A percentile compares a stretch with the other conserved stretches of the same genome.
Conservation (phyloP, 2,329 filamentous ascomycete genomes). For the Penicillium sp. region DNA sequence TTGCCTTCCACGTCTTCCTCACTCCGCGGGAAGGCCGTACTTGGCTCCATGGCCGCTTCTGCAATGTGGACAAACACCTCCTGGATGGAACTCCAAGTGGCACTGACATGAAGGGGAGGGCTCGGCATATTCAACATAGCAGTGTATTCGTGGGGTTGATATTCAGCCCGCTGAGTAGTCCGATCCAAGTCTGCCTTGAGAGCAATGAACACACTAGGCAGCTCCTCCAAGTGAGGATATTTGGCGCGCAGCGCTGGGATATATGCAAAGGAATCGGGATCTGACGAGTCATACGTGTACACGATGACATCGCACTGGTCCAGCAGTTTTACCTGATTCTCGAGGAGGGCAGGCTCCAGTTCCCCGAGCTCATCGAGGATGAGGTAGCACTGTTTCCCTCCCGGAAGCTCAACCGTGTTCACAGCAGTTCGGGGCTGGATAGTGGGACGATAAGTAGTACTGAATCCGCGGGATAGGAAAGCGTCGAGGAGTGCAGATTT, state of each 20-base stretch:
- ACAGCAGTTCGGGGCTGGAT: slow-evolving; percentile 90
- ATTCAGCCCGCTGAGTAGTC: slow-evolving; percentile 84
- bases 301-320: slow-evolving; percentile 89
- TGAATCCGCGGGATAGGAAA: slow-evolving; percentile 82
- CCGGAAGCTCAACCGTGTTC: slow-evolving; percentile 90
- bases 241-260: slow-evolving; percentile 71
- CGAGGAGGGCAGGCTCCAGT: slow-evolving; percentile 85
- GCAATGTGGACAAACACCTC: slow-evolving; percentile 89
- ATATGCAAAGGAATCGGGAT: slow-evolving; percentile 90
- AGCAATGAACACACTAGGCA: slow-evolving; percentile 85
- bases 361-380: slow-evolving; percentile 93
- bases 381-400: slow-evolving; percentile 92
- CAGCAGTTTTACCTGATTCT: slow-evolving; percentile 73
- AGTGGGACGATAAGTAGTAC: slow-evolving; percentile 74
- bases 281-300: slow-evolving; percentile 92
- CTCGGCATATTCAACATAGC: slow-evolving; percentile 72
- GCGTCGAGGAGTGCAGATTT: slow-evolving; percentile 87
- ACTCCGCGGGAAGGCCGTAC: slow-evolving; percentile 75
- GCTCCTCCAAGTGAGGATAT: slow-evolving; percentile 73
- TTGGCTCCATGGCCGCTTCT: slow-evolving; percentile 83
- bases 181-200: slow-evolving; percentile 94
- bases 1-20: slow-evolving; percentile 73
- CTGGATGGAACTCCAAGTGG: slow-evolving; percentile 85
- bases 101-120: slow-evolving; percentile 82
- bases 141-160: slow-evolving; percentile 88